Evolutionary conservation across 495 filamentous ascomycete species (phyloP).

Genomic region (Neurospora sp.): DNA sequence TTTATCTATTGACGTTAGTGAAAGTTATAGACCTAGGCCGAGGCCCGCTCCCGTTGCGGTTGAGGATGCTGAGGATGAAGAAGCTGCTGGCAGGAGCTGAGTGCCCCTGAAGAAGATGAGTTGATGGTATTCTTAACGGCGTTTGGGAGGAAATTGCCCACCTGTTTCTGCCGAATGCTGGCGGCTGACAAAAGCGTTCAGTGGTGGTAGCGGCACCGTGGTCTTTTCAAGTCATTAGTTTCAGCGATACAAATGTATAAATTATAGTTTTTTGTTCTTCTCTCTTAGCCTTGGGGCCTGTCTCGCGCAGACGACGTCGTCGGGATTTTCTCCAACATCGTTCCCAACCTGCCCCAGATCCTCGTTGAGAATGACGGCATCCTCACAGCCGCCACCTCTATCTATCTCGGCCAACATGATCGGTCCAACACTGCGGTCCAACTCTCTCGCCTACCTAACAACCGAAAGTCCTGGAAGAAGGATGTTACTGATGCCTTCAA

Average conservation of each 20-base stretch:
- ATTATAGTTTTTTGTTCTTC: neutral
- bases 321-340: constrained; percentile 63
- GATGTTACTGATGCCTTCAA: constrained; percentile 88
- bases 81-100: neutral
- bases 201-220: neutral
- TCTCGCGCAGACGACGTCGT: constrained; percentile 60
- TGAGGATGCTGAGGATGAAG: neutral
- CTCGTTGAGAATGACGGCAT: constrained; percentile 79
- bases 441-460: constrained; percentile 62
- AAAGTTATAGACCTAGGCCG: neutral
- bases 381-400: constrained; percentile 61
- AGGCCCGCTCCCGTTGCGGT: neutral
- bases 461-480: constrained; percentile 85
- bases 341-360: constrained; percentile 72
- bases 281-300: neutral
- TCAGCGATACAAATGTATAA: neutral
- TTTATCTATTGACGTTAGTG: neutral
- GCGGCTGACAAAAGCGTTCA: neutral
- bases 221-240: neutral
- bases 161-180: neutral
- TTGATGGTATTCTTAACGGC: neutral
- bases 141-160: neutral
- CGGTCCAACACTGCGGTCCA: constrained; percentile 69
- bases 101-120: neutral
- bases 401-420: constrained; percentile 77